These are phyloP conservation scores for Niebla homalea DNA, from an alignment of 495 filamentous ascomycete genomes.

Conservation along the genomic window DNA sequence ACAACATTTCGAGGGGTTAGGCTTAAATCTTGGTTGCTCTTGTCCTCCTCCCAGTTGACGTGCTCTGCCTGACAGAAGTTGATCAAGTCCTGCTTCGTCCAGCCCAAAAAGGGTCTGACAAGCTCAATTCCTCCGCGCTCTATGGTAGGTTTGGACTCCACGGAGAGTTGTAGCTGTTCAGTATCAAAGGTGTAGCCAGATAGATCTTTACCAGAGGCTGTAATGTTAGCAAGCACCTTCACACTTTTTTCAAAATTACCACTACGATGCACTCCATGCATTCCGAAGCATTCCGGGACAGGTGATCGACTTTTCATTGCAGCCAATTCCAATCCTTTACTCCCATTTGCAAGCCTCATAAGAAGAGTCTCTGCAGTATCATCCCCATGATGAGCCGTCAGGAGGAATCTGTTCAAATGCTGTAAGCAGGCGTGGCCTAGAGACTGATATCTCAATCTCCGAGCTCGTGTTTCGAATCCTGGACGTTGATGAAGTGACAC, in stretches of 20 bases:
- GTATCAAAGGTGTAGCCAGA: background rate
- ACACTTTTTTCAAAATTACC: conserved; percentile 26
- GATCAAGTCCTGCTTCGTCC: conserved; percentile 57
- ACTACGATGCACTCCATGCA: conserved; percentile 59
- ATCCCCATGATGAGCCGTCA: conserved; percentile 73
- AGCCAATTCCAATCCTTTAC: conserved; percentile 47
- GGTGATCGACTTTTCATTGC: conserved; percentile 50
- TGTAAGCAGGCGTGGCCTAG: conserved; percentile 48
- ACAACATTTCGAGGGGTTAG: conserved; percentile 71
- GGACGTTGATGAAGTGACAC: conserved; percentile 31
- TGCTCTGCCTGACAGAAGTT: conserved; percentile 54
- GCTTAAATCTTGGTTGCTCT: conserved; percentile 69
- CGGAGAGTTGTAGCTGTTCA: background rate
- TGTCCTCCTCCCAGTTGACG: conserved; percentile 69
- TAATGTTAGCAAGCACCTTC: background rate
- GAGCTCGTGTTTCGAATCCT: conserved; percentile 68
- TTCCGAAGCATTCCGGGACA: conserved; percentile 72
- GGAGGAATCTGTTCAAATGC: conserved; percentile 35
- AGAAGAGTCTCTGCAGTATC: conserved; percentile 83
- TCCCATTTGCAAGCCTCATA: conserved; percentile 51
- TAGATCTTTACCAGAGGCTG: no score
- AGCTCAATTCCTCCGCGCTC: conserved; percentile 60
- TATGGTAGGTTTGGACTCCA: conserved; percentile 14
- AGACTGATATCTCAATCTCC: conserved; percentile 56
- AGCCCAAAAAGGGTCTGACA: conserved; percentile 60